Conservation (phyloP, 163 green algal species). For the Scenedesmus sp. region DNA sequence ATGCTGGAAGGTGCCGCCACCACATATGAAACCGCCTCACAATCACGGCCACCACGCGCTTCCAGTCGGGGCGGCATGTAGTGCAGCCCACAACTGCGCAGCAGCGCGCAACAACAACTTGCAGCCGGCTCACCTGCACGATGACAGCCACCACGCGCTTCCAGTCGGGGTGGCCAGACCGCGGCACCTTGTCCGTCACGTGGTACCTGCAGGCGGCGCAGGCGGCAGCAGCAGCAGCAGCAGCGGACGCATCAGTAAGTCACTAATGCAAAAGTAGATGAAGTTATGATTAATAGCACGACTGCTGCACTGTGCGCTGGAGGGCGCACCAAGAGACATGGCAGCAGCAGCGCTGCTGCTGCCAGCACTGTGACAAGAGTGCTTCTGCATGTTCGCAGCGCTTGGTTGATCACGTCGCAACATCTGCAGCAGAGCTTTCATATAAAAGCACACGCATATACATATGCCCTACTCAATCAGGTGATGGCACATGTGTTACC, state of each 20-base stretch:
- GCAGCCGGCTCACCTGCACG: conserved; percentile 57
- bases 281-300: too few relatives aligned
- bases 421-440: too few relatives aligned
- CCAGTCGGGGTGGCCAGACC: conserved; percentile 78
- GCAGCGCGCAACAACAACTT: not conserved
- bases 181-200: conserved; percentile 78
- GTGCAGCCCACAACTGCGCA: not conserved
- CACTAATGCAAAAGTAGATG: not conserved
- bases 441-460: too few relatives aligned
- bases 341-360: too few relatives aligned
- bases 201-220: conserved; percentile 62
- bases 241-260: not conserved
- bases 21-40: conserved; percentile 51
- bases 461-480: too few relatives aligned
- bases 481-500: too few relatives aligned
- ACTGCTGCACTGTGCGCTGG: too few relatives aligned
- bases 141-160: conserved; percentile 91
- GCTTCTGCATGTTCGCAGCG: too few relatives aligned
- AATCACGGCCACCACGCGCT: conserved; percentile 89
- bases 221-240: not conserved
- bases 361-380: too few relatives aligned
- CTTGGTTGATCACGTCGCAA: too few relatives aligned
- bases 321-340: too few relatives aligned
- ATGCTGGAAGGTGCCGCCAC: too few relatives aligned
- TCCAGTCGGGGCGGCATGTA: conserved; percentile 74